A percentile compares a stretch with the other conserved stretches of the same genome.
phyloP scores from a whole-genome alignment of 2,329 filamentous ascomycete genomes.

The Amphichorda felina region DNA sequence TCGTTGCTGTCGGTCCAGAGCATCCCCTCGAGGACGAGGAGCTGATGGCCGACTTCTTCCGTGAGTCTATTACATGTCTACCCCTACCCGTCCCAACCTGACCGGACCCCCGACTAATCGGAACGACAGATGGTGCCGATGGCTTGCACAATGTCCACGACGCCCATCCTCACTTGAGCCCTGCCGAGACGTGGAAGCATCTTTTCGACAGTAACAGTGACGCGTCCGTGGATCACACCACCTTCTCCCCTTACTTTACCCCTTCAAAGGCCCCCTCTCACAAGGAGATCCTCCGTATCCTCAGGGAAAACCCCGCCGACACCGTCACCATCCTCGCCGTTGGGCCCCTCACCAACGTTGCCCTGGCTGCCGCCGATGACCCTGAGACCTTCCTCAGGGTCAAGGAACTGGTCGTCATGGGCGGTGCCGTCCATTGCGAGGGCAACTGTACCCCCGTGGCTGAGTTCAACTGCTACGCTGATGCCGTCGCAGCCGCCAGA shows the following conservation, averaged over 20 bases:
- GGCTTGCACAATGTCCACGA: constrained; percentile 67
- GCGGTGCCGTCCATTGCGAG: constrained; percentile 64
- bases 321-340: constrained; percentile 85
- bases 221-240: constrained; percentile 23
- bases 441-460: constrained; percentile 80
- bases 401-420: constrained; percentile 94
- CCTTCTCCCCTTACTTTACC: constrained; percentile 53
- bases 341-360: constrained; percentile 88
- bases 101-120: no score
- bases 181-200: constrained; percentile 61
- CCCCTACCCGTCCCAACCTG: neutral
- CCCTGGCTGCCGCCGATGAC: constrained; percentile 77
- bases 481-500: constrained; percentile 64
- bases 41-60: constrained; percentile 77
- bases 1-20: constrained; percentile 78
- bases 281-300: constrained; percentile 78
- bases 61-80: constrained; percentile 48
- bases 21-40: constrained; percentile 76
- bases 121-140: constrained; percentile 53
- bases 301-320: constrained; percentile 69
- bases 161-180: constrained; percentile 62
- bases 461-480: constrained; percentile 94
- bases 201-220: constrained; percentile 37
- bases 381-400: constrained; percentile 79
- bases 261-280: constrained; percentile 65